These are phyloP conservation scores for Trebouxia sp. DNA, from an alignment of 139 green algal genomes.

Conservation along the genomic window DNA sequence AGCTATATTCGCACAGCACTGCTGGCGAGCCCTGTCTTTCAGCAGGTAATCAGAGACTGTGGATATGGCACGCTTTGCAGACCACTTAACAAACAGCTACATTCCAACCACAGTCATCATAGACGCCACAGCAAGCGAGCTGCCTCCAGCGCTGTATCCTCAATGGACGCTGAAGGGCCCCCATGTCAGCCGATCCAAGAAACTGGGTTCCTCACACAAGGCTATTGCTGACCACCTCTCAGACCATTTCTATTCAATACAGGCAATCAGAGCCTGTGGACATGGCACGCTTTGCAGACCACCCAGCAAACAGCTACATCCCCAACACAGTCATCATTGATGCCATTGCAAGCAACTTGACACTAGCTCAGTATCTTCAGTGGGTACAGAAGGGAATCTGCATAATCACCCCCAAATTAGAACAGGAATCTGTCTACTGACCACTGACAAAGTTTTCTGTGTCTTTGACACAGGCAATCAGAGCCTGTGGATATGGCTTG, in stretches of 20 bases:
- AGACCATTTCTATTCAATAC: not conserved
- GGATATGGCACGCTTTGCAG: conserved; percentile 65
- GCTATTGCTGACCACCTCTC: not conserved
- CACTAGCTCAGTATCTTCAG: conserved; percentile 68
- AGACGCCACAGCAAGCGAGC: conserved; percentile 90
- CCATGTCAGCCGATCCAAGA: conserved; percentile 92
- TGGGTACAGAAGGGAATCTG: conserved; percentile 91
- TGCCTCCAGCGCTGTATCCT: conserved; percentile 65
- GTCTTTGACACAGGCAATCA: conserved; percentile 18
- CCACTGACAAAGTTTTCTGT: not conserved
- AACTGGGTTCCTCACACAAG: conserved; percentile 69
- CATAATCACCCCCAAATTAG: conserved; percentile 93
- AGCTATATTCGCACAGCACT: no score
- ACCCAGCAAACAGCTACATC: conserved; percentile 72
- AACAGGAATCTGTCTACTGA: not conserved
- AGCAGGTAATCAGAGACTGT: conserved; percentile 37
- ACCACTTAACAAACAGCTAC: conserved; percentile 68
- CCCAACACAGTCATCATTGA: conserved; percentile 95
- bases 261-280: conserved; percentile 49
- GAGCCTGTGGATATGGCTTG: conserved; percentile 53
- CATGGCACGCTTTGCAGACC: conserved; percentile 61
- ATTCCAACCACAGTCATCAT: conserved; percentile 93
- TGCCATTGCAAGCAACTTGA: conserved; percentile 83
- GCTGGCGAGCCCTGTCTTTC: no score
- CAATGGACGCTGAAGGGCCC: conserved; percentile 88